Base-by-base conservation (phyloP, 768 basidiomycete species). In the Hortiboletus flavorubellus region DNA sequence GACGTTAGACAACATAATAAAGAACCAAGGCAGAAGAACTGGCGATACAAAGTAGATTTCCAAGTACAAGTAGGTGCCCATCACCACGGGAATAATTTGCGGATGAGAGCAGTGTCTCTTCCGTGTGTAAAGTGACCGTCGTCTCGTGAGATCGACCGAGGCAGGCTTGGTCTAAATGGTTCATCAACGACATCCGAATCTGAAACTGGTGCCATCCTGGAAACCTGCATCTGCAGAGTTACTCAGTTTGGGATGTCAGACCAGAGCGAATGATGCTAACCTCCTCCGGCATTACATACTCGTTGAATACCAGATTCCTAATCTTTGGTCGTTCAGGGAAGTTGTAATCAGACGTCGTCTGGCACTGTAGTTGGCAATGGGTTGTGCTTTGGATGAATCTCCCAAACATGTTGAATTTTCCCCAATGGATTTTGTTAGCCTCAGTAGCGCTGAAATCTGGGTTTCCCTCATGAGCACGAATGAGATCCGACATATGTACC, bases 381-480 rank as follows among this genome's bases (percentile, higher is more conserved):
- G 80, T 79, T 7, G 93, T 88, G 63, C 81, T 84, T 48, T 82
- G 80, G 53, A 96, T 84, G 64, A 94, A 93, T 56, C 86, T 81
- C 31, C 88, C 94, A 76, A 98, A 89, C 82, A 93, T 87, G 60
- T 87, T 89, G 72, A 90, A 97, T 72, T 98, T 98, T 29, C 87
- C 91, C 96, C 96, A 98, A 64, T 98, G 93, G 51, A 98, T 89
- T 66, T 85, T 84, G 39, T 69, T 75, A 4, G 84, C 76, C 63
- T 91, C 87, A 21, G 80, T 74, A 8, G 83, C 74, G 58, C 82
- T 81, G 58, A 82, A 79, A 62, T 95, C 91, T 3, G 78, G 76
- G 57, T 96, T 94, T 54, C 85, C 89, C 72, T 92, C 91, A 60
- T 97, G 87, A 8, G 93, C 83, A 58, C 85, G 86, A 44, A 94